Evolutionary conservation across 2,329 filamentous ascomycete genomes (phyloP), one percentile per base, ranked within the genome.

Genomic region (Colletotrichum melonis): DNA sequence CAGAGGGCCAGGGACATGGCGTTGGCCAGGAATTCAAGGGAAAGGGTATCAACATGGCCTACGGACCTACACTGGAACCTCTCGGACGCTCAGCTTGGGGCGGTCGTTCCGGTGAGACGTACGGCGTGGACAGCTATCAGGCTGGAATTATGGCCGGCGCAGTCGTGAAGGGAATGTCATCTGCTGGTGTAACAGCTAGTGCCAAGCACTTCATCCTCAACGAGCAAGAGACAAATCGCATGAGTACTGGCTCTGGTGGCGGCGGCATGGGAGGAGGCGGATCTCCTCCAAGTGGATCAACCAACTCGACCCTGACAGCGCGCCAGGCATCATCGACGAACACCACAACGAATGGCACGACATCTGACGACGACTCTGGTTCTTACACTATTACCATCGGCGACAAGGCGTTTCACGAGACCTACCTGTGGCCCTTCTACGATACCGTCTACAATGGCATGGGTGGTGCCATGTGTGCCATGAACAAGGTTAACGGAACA

Each of bases 271-370:
- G 62, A 5, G 49, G 84, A 84, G 69, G 86, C 89, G 63, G 82
- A 78, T 16, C 87, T 87, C 74, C 64, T 4, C 64, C 55, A 2
- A 11, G n/a, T 1, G 66, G 32, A 22, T 58, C 35, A 1, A 32
- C 42, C 1, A 63, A 68, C 57, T 24, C 22, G 5, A 68, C 57
- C 0, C 8, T 68, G 16, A 55, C 46, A 1, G 28, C 26, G 1
- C 89, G 93, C 30, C 93, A 95, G 80, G 92, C 94, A 0, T 86
- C 96, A 35, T 94, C 91, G 7, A 91, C 91, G 67, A 96, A 97
- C 78, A 24, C 16, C 1, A 79, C 76, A 12, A 86, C 91, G 57
- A 86, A 88, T 6, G 63, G 32, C 30, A 88, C 86, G 0, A 78
- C 88, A 7, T 88, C 86, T 5, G 83, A 86, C 14, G 92, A 92